A percentile compares a stretch with the other conserved stretches of the same genome.
Evolutionary conservation across 2,329 filamentous ascomycete species (phyloP).

Genomic region (Stemphylium beticola): DNA sequence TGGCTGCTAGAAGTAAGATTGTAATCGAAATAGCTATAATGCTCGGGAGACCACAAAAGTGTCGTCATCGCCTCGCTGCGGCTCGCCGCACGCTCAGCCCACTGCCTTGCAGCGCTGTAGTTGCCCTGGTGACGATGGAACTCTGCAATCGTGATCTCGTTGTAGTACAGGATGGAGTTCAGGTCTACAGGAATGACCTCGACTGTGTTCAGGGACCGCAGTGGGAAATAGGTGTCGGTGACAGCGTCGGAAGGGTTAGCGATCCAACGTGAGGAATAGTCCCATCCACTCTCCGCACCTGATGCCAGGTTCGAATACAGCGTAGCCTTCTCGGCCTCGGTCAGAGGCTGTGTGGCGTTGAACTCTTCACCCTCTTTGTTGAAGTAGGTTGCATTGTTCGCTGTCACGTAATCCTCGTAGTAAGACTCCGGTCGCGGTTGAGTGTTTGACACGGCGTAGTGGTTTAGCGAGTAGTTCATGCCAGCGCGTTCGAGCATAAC

Average conservation of each 20-base stretch:
- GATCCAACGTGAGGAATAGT: slow-evolving; percentile 67
- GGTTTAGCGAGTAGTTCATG: slow-evolving; percentile 62
- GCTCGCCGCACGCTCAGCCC: slow-evolving; percentile 57
- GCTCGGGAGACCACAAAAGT: slow-evolving; percentile 69
- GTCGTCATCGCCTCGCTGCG: slow-evolving; percentile 68
- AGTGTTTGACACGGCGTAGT: slow-evolving; percentile 68
- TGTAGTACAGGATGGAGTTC: slow-evolving; percentile 71
- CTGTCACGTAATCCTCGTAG: slow-evolving; percentile 68
- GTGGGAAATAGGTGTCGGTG: slow-evolving; percentile 67
- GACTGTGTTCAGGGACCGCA: slow-evolving; percentile 66
- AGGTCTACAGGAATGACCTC: slow-evolving; percentile 69
- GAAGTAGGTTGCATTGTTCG: slow-evolving; percentile 70
- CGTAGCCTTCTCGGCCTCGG: slow-evolving; percentile 57
- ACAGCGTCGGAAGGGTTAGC: slow-evolving; percentile 63
- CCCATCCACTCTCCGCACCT: slow-evolving; percentile 71
- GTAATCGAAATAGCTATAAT: slow-evolving; percentile 72
- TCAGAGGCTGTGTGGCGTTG: slow-evolving; percentile 58
- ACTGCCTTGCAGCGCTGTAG: slow-evolving; percentile 56
- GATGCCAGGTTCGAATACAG: slow-evolving; percentile 69
- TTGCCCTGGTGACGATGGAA: slow-evolving; percentile 63
- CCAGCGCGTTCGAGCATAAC: slow-evolving; percentile 57
- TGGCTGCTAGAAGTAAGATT: slow-evolving; percentile 66
- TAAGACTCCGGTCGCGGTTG: slow-evolving; percentile 72
- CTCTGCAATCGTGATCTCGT: slow-evolving; percentile 64
- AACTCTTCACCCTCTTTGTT: slow-evolving; percentile 65